Evolutionary conservation across 139 green algal genomes (phyloP), one percentile per base, ranked within the genome.

Genomic region (Chlamydomonas asymmetrica): DNA sequence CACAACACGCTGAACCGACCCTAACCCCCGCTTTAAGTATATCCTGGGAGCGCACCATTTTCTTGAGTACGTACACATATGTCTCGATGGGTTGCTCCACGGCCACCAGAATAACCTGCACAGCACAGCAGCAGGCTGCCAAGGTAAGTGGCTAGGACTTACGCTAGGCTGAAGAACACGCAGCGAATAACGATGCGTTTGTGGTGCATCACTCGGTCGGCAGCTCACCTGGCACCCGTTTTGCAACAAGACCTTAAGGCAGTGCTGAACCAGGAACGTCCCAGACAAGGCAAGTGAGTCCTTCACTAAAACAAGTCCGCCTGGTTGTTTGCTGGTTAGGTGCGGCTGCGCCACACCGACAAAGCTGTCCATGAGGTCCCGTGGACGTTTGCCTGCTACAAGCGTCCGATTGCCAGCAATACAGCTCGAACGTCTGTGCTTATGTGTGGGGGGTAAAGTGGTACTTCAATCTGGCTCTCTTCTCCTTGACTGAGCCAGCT

Each of bases 11-110:
- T 31, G 31, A 67, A 45, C 48, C 34, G 2, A 29, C 34, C 40
- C 57, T 32, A 64, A 38, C 27, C 57, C 57, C 32, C 63, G 29
- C 18, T 45, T 29, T 20, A 49, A 39, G 2, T 22, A 66, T n/a
- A n/a, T n/a, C n/a, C n/a, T n/a, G n/a, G n/a, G n/a, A n/a, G n/a
- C 68, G 20, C 52, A 81, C 75, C 75, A 68, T 60, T 35, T 81
- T 81, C 38, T 72, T 75, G 0, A 54, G 8, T 6, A 29, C 35
- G 18, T 71, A 75, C n/a, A 61, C 52, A 59, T 72, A 76, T 0
- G 43, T 52, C 27, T 81, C 75, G 5, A 60, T 18, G 0, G 66
- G 71, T 40, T 81, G 66, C 66, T 81, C 75, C 2, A 54, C 57
- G 1, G 66, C 27, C 20, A 81, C 66, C 2, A 81, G 35, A 2